Evolutionary conservation across 352 stramenopile species (phyloP).

Genomic region (Globisporangium solare): DNA sequence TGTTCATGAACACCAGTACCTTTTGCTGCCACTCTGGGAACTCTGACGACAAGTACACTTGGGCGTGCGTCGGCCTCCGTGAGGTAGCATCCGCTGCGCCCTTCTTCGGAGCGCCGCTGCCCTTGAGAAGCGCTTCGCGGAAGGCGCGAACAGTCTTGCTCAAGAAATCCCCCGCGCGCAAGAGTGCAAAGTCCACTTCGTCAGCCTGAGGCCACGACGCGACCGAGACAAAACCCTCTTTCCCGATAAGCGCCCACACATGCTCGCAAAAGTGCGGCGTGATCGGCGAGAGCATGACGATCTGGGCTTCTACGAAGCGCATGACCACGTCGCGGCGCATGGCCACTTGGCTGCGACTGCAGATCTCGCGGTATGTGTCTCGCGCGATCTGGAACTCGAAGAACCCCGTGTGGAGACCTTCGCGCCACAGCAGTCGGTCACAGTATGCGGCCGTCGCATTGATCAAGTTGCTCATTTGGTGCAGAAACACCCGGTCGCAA

Average conservation of each 20-base stretch:
- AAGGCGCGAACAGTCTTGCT: slow-evolving; percentile 91
- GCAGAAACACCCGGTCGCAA: slow-evolving; percentile 93
- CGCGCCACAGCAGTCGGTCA: slow-evolving; percentile 91
- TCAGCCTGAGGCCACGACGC: slow-evolving; percentile 83
- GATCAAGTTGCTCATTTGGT: slow-evolving; percentile 97
- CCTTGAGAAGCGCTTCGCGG: slow-evolving; percentile 81
- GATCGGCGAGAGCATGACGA: slow-evolving; percentile 94
- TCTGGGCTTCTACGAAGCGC: slow-evolving; percentile 92
- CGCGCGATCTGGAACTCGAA: slow-evolving; percentile 98
- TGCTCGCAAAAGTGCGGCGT: slow-evolving; percentile 94
- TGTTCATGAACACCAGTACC: slow-evolving; percentile 80
- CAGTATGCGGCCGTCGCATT: slow-evolving; percentile 85
- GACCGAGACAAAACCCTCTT: slow-evolving; percentile 88
- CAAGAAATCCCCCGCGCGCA: slow-evolving; percentile 92
- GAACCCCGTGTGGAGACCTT: slow-evolving; percentile 96
- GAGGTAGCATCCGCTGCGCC: slow-evolving; percentile 59
- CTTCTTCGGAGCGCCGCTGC: slow-evolving; percentile 56
- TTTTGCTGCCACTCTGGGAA: slow-evolving; percentile 86
- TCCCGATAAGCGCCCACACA: slow-evolving; percentile 91
- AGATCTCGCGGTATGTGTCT: slow-evolving; percentile 98
- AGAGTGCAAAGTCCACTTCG: slow-evolving; percentile 90
- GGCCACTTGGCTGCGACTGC: slow-evolving; percentile 61
- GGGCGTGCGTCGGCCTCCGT: slow-evolving; percentile 85
- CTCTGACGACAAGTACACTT: slow-evolving; percentile 82
- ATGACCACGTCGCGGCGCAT: slow-evolving; percentile 93